phyloP scores from a whole-genome alignment of 257 asterid species.

The Striga asiatica region DNA sequence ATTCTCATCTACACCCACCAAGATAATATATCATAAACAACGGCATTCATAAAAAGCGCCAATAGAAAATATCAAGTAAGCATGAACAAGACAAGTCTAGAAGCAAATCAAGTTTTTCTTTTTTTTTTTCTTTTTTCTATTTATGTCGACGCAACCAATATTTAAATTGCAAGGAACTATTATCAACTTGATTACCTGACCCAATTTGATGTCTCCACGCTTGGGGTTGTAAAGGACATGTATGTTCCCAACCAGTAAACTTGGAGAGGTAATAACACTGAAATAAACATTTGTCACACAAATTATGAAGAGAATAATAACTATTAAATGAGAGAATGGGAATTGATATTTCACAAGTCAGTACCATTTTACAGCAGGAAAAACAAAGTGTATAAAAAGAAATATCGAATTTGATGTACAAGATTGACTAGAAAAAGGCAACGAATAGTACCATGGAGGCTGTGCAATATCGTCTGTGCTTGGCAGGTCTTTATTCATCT shows the following conservation, averaged over 20 bases:
- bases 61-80: not conserved
- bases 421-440: constrained; percentile 7
- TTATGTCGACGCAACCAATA: not conserved
- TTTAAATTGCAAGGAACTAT: not conserved
- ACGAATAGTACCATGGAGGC: constrained; percentile 23
- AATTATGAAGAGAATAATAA: not conserved
- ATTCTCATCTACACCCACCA: constrained; percentile 52
- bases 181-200: constrained; percentile 52
- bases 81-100: too few relatives aligned
- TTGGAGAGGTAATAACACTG: constrained; percentile 31
- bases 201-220: constrained; percentile 89
- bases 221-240: constrained; percentile 83
- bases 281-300: constrained; percentile 15
- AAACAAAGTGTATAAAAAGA: not conserved
- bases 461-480: constrained; percentile 19
- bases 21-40: constrained; percentile 3
- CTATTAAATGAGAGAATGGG: not conserved
- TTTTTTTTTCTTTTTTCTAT: too few relatives aligned
- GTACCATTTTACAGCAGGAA: constrained; percentile 1
- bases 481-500: constrained; percentile 43
- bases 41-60: not conserved
- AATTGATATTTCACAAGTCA: not conserved
- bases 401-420: not conserved
- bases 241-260: constrained; percentile 63
- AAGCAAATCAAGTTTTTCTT: too few relatives aligned